Base-by-base conservation (phyloP, 2,329 filamentous ascomycete species). In the Hawksworthiomyces lignivorus region DNA sequence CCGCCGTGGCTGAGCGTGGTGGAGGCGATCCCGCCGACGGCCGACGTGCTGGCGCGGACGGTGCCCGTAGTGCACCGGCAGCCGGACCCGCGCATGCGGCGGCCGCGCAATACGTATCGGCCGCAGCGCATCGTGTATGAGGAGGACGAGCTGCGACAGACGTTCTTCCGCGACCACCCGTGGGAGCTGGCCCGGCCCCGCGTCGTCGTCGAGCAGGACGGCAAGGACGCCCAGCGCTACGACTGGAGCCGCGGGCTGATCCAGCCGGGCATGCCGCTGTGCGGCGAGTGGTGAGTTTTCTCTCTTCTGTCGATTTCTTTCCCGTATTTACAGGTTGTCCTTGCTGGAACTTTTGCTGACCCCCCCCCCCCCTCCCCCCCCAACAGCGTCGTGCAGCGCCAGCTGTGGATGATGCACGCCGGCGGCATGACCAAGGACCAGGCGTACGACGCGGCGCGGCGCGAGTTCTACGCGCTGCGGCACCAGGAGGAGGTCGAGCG, bases 131-230 rank as follows among this genome's bases (percentile, higher is more conserved):
- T 98, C 49, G 68, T 67, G 41, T 96, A 92, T 60, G 77, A 84
- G 46, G 92, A 98, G 62, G 92, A 98, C 63, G 64, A 68, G 46
- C 70, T 98, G 56, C 82, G 92, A 49, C 71, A 66, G 52, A 77
- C 81, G 21, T 98, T 97, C 67, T 98, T 86, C 69, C 79, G 74
- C 56, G 90, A 98, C 62, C 92, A 98, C 60, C 92, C 92, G 5
- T 98, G 92, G 92, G 92, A 98, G 65, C 68, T 98, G 57, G 92
- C 92, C 15, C 75, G 90, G 48, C 92, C 92, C 41, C 75, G 87
- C 52, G 72, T 95, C 45, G 70, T 98, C 35, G 67, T 97, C 9
- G 92, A 98, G 65, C 70, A 80, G 52, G 84, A 90, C 55, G 92
- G 92, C 40, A 84, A 83, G 58, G 90, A 98, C 57, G 70, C 77